Conservation (phyloP, 129 eudicot species). For the sunflower (Helianthus annuus) region HanXRQr2.0-SUNRISE NC_035444.2:10518029-10518528, state of each 20-base stretch:
- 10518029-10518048: constrained; percentile 30
- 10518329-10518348: constrained; percentile 55
- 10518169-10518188: constrained; percentile 15
- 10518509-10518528: no score
- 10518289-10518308: constrained; percentile 79
- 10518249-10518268: constrained; percentile 76
- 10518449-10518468: no score
- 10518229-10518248: constrained; percentile 69
- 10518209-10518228: constrained; percentile 63
- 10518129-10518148: neutral
- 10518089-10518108: constrained; percentile 70
- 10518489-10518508: no score
- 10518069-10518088: constrained; percentile 71
- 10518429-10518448: no score
- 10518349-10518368: constrained; percentile 34
- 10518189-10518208: constrained; percentile 33
- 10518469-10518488: no score
- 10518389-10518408: neutral
- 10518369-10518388: constrained; percentile 1
- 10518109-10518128: constrained; percentile 47
- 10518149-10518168: constrained; percentile 17
- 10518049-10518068: constrained; percentile 22
- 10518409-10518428: neutral
- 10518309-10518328: constrained; percentile 79
- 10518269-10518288: constrained; percentile 82